Conservation (phyloP, 805 yeast genomes). For the Scheffersomyces coipomensis region DNA sequence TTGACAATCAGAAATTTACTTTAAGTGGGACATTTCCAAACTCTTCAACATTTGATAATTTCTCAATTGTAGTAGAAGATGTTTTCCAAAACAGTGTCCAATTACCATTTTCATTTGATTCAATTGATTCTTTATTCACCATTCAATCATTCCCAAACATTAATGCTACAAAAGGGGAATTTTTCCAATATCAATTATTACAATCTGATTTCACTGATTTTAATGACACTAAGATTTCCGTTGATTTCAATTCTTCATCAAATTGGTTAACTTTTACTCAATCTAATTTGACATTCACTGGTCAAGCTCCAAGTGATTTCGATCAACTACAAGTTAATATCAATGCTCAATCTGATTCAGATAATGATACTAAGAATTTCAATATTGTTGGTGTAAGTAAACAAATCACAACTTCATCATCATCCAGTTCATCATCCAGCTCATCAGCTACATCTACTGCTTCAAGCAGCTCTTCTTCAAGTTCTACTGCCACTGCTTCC, state of each 20-base stretch:
- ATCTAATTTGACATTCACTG: constrained; percentile 64
- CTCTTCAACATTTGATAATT: constrained; percentile 36
- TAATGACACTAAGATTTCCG: constrained; percentile 47
- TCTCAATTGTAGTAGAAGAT: constrained; percentile 60
- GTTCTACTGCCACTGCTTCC: constrained; percentile 23
- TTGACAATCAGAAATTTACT: constrained; percentile 30
- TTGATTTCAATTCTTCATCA: constrained; percentile 35
- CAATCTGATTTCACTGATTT: constrained; percentile 57
- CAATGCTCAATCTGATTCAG: constrained; percentile 27
- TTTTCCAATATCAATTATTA: constrained; percentile 55
- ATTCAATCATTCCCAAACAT: constrained; percentile 50
- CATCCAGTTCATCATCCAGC: constrained; percentile 19
- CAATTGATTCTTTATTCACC: constrained; percentile 57
- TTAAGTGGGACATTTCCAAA: constrained; percentile 59
- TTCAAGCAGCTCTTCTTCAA: constrained; percentile 25
- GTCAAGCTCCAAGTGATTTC: constrained; percentile 50
- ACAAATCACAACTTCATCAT: constrained; percentile 14
- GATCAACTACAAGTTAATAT: constrained; percentile 21
- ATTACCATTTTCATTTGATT: constrained; percentile 55
- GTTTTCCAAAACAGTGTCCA: constrained; percentile 57
- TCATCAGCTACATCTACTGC: constrained; percentile 20
- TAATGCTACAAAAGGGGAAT: constrained; percentile 67
- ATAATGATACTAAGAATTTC: constrained; percentile 39
- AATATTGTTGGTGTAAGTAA: constrained; percentile 50
- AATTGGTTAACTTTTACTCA: constrained; percentile 67